Evolutionary conservation across 2,329 filamentous ascomycete genomes (phyloP).

Genomic region (Fusarium veterinarium): DNA sequence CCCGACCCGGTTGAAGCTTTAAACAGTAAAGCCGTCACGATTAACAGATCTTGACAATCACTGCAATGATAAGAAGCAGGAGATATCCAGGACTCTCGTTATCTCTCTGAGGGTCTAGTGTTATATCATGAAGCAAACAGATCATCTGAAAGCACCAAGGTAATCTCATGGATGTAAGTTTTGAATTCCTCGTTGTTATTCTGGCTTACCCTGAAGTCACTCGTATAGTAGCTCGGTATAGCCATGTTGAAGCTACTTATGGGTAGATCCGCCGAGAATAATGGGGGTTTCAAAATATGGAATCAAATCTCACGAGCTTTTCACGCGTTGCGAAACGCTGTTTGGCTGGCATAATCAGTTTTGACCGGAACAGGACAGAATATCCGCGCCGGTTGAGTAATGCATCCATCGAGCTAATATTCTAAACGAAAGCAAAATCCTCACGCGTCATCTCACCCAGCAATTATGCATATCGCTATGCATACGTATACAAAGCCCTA

Average conservation of each 20-base stretch:
- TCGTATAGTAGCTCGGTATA: not conserved
- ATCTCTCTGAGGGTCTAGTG: accelerated
- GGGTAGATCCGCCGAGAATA: not conserved
- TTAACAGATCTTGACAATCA: accelerated
- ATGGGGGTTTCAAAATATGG: accelerated
- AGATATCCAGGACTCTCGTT: too few relatives aligned
- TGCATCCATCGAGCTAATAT: accelerated
- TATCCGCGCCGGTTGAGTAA: not conserved
- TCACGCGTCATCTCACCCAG: accelerated
- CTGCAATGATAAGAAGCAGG: accelerated
- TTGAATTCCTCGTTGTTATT: not conserved
- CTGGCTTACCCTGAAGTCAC: not conserved
- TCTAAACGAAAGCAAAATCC: too few relatives aligned
- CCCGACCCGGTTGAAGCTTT: too few relatives aligned
- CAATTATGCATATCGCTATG: not conserved
- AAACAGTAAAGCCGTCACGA: too few relatives aligned
- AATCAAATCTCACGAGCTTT: too few relatives aligned
- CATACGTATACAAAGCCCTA: not conserved
- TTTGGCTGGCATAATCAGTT: accelerated
- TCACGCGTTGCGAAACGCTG: accelerated
- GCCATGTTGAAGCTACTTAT: not conserved
- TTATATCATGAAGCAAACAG: accelerated
- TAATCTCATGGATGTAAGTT: accelerated
- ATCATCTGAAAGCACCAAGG: accelerated
- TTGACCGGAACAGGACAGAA: not conserved